Percentiles rank a stretch among this genome's conserved stretches.
phyloP scores from a whole-genome alignment of 148 eudicot species.

The Rhododendron simsii region DNA sequence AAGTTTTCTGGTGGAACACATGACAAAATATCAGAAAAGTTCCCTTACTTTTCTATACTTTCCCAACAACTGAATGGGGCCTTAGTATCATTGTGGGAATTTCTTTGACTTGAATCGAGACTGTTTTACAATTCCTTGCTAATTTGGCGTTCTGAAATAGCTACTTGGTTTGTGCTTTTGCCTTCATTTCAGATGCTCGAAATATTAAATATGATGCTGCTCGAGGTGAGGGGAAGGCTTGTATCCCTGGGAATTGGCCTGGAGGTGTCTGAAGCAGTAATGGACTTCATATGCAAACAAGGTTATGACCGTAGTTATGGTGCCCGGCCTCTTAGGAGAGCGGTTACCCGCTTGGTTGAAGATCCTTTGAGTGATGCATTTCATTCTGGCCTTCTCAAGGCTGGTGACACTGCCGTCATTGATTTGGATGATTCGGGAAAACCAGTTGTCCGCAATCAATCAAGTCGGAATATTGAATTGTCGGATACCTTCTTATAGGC shows the following conservation, averaged over 20 bases:
- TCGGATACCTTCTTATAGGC: constrained; percentile 27
- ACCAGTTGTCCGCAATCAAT: constrained; percentile 32
- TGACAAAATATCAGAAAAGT: background rate
- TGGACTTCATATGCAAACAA: constrained; percentile 43
- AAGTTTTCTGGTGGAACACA: background rate
- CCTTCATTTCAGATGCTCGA: constrained; percentile 41
- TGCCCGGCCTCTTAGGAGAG: constrained; percentile 52
- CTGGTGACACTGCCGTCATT: constrained; percentile 42
- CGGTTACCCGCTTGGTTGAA: constrained; percentile 44
- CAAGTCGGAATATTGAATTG: constrained; percentile 27
- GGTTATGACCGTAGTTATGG: constrained; percentile 57
- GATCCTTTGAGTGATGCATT: constrained; percentile 47
- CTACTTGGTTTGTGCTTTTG: background rate
- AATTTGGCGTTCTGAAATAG: background rate
- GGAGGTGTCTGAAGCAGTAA: constrained; percentile 39
- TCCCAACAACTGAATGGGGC: background rate
- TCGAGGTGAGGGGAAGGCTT: constrained; percentile 44
- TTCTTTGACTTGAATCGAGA: background rate
- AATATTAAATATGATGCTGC: constrained; percentile 45
- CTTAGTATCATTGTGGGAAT: background rate
- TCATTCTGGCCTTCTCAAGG: constrained; percentile 38
- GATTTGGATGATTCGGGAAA: constrained; percentile 48
- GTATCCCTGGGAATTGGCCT: constrained; percentile 33
- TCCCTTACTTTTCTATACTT: background rate
- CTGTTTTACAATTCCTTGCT: background rate